These are phyloP conservation scores for Leishmania turanica DNA, from an alignment of 208 protist genomes.

Conservation along the genomic window DNA sequence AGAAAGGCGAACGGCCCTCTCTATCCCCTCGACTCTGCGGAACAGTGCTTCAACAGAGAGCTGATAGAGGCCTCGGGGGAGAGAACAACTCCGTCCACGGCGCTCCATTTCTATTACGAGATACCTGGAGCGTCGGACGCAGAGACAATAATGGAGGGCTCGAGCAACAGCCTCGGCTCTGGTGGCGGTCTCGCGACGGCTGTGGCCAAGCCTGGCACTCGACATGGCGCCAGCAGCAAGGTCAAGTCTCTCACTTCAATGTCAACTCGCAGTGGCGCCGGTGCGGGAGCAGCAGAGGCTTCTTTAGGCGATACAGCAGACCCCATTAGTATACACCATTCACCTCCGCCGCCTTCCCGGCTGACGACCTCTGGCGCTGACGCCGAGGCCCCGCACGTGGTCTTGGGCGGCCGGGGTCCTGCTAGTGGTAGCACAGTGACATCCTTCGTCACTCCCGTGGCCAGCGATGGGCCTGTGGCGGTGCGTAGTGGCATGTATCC, in stretches of 20 bases:
- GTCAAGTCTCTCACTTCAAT: neutral
- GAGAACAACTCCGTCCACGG: neutral
- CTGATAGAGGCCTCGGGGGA: neutral
- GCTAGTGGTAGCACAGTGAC: neutral
- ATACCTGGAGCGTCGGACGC: neutral
- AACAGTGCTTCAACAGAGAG: neutral
- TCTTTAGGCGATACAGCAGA: neutral
- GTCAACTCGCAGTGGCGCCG: neutral
- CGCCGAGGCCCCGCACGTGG: neutral
- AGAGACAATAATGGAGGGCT: neutral
- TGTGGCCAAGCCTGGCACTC: neutral
- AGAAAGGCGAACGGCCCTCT: neutral
- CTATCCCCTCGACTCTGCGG: neutral
- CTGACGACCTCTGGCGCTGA: conserved; percentile 13
- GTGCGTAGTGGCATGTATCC: conserved; percentile 17
- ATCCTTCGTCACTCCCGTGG: neutral
- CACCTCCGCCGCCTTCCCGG: neutral
- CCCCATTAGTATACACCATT: neutral
- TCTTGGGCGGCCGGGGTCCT: neutral
- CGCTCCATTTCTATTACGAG: neutral
- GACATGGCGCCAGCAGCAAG: neutral
- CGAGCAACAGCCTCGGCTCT: neutral
- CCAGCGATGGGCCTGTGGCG: neutral
- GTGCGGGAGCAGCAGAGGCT: neutral
- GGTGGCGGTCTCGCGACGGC: neutral